Evolutionary conservation across 2,329 filamentous ascomycete genomes (phyloP), one percentile per base, ranked within the genome.

Genomic region (Arthrobotrys entomopaga): DNA sequence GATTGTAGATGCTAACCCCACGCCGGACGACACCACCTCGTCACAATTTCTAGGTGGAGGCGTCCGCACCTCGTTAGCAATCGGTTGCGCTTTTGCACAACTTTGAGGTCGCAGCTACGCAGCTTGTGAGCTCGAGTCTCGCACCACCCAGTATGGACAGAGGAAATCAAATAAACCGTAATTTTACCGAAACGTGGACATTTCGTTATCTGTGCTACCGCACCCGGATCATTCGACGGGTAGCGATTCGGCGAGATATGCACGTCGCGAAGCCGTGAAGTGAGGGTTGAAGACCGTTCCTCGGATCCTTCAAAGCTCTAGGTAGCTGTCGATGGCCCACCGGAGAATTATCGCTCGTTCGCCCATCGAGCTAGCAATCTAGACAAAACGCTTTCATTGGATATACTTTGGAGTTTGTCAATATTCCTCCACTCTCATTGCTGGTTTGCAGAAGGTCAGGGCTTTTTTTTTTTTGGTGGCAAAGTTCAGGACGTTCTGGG

Each of bases 141-240:
- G 10, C 29, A 34, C 29, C 29, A 34, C 29, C 29, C n/a, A n/a
- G 29, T 5, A 34, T 10, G 29, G 29, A 34, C 22, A 59, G 24
- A 56, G 34, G 54, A 48, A n/a, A 56, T 60, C 56, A 66, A 54
- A 26, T 24, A 15, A 22, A 46, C n/a, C 24, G 53, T 13, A 11
- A 24, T 67, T 53, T 58, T 58, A 19, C 48, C 48, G 16, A 58
- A 54, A 52, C 64, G 34, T 67, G 53, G 53, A 52, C 34, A 59
- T 54, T 26, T 66, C 56, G 60, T 56, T 65, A 60, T 60, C 56
- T 66, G 69, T 73, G 42, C 29, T 22, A 66, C 69, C 69, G 58
- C 61, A 73, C 40, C 50, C 61, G 69, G 69, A 54, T 73, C 56
- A 66, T 73, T 34, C 61, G 60, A 63, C 49, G 58, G 58, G 49